Conservation (phyloP, 345 rosid genomes). For the Chamaenerion angustifolium region DNA sequence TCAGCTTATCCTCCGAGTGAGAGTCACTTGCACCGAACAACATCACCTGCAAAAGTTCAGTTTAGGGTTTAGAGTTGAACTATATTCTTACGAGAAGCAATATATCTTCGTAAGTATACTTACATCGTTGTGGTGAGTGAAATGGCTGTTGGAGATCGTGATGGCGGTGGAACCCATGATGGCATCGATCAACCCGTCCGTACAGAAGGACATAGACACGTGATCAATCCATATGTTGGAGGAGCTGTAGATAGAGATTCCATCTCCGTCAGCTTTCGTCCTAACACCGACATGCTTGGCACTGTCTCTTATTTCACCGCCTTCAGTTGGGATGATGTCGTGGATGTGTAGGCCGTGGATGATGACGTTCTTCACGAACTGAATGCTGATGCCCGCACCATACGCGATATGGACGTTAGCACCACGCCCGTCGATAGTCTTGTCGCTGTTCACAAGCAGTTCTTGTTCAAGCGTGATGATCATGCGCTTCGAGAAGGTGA, state of each 20-base stretch:
- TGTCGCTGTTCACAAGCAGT: constrained; percentile 32
- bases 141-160: constrained; percentile 32
- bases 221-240: constrained; percentile 29
- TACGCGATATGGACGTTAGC: constrained; percentile 39
- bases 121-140: constrained; percentile 23
- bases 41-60: too few relatives aligned
- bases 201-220: constrained; percentile 22
- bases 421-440: constrained; percentile 81
- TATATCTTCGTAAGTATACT: too few relatives aligned
- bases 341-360: constrained; percentile 48
- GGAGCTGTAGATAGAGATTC: constrained; percentile 26
- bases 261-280: constrained; percentile 24
- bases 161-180: constrained; percentile 26
- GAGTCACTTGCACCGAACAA: constrained; percentile 34
- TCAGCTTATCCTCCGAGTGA: constrained; percentile 14
- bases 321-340: constrained; percentile 21
- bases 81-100: too few relatives aligned
- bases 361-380: constrained; percentile 55
- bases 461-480: constrained; percentile 46
- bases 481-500: constrained; percentile 52
- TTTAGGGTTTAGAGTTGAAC: too few relatives aligned
- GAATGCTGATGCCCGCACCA: constrained; percentile 57
- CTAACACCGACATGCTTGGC: constrained; percentile 35
- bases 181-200: constrained; percentile 31
- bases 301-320: constrained; percentile 65